phyloP scores from a whole-genome alignment of 306 rosid species.

The Corylus americana region DNA sequence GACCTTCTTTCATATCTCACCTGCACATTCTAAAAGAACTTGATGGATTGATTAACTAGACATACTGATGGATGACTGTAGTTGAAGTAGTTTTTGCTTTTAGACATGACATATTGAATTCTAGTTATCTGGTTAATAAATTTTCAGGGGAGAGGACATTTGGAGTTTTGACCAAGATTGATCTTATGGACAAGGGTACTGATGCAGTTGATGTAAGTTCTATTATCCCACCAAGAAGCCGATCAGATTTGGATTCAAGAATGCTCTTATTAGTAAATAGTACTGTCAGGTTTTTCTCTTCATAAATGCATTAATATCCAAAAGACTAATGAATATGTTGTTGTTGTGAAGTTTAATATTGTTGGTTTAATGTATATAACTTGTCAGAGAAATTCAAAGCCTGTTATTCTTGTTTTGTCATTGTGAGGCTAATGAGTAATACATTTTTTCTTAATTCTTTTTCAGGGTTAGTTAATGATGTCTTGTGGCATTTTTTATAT shows the following conservation, averaged over 20 bases:
- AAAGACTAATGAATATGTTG: background rate
- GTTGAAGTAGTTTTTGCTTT: background rate
- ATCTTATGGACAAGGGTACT: slow-evolving; percentile 98
- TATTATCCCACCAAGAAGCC: background rate
- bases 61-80: background rate
- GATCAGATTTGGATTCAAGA: background rate
- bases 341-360: background rate
- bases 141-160: slow-evolving; percentile 85
- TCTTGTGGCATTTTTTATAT: background rate
- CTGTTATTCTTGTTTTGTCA: background rate
- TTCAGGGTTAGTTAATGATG: background rate
- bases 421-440: background rate
- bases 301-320: too few relatives aligned
- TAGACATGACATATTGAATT: background rate
- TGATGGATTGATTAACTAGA: background rate
- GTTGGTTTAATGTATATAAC: background rate
- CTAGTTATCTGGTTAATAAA: slow-evolving; percentile 4
- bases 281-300: too few relatives aligned
- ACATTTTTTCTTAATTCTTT: background rate
- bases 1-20: background rate
- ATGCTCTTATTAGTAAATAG: too few relatives aligned
- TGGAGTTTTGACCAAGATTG: slow-evolving; percentile 94
- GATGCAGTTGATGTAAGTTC: slow-evolving; percentile 88
- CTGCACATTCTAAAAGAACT: background rate
- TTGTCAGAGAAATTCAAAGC: background rate